Evolutionary conservation across 306 rosid genomes (phyloP).

Genomic region (Vachellia collinsii): DNA sequence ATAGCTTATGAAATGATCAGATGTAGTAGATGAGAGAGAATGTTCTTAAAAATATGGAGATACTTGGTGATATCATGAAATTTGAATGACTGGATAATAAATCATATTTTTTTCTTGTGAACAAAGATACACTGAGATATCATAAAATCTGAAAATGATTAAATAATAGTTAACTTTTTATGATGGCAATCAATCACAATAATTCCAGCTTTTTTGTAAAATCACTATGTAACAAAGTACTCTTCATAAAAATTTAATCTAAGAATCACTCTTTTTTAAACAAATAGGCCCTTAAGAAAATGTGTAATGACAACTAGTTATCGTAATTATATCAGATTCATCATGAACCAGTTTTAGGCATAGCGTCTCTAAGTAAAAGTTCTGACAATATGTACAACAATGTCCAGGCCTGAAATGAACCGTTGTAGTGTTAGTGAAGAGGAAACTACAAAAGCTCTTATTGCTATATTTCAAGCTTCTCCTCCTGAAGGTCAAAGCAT

Average conservation of each 20-base stretch:
- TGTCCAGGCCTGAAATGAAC: constrained; percentile 88
- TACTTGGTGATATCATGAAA: neutral
- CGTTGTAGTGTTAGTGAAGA: constrained; percentile 80
- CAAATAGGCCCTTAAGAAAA: constrained; percentile 9
- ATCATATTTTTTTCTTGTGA: neutral
- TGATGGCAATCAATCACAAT: neutral
- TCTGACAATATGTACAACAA: constrained; percentile 25
- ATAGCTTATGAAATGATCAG: neutral
- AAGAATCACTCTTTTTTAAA: neutral
- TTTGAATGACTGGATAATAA: neutral
- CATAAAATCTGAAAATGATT: neutral
- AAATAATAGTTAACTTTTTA: neutral
- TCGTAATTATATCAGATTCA: constrained; percentile 15
- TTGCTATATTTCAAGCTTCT: constrained; percentile 63
- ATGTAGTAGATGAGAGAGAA: neutral
- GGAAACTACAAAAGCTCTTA: constrained; percentile 78
- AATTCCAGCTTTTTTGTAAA: neutral
- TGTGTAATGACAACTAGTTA: constrained; percentile 30
- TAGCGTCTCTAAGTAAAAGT: constrained; percentile 15
- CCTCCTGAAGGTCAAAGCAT: constrained; percentile 62
- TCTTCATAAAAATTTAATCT: neutral
- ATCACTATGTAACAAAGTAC: neutral
- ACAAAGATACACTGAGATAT: neutral
- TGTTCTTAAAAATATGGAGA: neutral
- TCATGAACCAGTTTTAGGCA: constrained; percentile 20